These are phyloP conservation scores for Pyrus bretschneideri DNA, from an alignment of 306 rosid genomes.

Conservation along the genomic window DNA sequence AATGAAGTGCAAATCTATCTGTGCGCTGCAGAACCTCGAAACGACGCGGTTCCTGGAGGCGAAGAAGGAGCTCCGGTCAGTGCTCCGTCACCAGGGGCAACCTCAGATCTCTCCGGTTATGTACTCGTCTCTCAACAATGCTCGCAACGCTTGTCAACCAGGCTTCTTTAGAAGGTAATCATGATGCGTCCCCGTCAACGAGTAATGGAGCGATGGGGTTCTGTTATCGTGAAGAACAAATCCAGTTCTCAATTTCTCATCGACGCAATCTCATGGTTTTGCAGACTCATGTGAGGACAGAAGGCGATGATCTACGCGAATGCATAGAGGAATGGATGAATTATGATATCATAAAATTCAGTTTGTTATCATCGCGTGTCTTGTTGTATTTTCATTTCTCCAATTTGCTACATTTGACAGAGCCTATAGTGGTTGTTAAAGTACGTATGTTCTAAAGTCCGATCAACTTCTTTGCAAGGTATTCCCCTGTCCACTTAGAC, in stretches of 20 bases:
- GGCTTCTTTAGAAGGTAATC: constrained; percentile 54
- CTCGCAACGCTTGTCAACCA: constrained; percentile 43
- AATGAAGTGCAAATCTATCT: background rate
- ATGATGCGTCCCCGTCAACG: constrained; percentile 39
- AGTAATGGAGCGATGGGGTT: constrained; percentile 25
- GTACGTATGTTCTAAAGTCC: constrained; percentile 38
- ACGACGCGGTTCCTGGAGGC: constrained; percentile 8
- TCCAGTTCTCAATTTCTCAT: background rate
- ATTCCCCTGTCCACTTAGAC: too few species aligned
- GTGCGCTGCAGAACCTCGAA: constrained; percentile 32
- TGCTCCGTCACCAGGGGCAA: constrained; percentile 53
- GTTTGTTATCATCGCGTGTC: background rate
- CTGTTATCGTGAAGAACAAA: background rate
- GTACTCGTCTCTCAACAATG: constrained; percentile 7
- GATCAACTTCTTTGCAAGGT: background rate
- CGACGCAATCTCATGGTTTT: constrained; percentile 27
- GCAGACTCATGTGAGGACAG: constrained; percentile 87
- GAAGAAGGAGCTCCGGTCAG: constrained; percentile 75
- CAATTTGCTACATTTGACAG: constrained; percentile 38
- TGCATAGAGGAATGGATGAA: constrained; percentile 66
- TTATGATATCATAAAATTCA: background rate
- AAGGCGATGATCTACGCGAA: constrained; percentile 54
- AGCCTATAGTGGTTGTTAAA: constrained; percentile 70
- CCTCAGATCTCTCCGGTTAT: constrained; percentile 52
- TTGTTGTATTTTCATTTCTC: background rate